phyloP scores from a whole-genome alignment of 257 asterid genomes.

The Salvia splendens region DNA sequence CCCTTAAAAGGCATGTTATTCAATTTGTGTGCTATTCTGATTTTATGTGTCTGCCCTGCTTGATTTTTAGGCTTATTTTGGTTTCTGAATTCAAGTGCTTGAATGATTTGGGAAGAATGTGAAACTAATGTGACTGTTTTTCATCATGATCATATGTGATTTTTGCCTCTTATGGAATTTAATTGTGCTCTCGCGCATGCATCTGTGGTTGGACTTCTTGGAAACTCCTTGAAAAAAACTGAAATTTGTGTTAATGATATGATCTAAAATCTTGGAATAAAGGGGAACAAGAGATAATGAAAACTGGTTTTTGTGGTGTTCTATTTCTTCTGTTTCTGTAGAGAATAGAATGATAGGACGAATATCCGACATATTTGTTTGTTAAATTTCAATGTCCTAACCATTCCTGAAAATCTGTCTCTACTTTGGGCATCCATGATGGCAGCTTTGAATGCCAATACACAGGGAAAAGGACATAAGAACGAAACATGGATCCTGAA shows the following conservation, averaged over 20 bases:
- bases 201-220: neutral
- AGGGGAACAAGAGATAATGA: neutral
- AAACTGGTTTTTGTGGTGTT: neutral
- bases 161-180: neutral
- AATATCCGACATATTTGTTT: neutral
- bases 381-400: neutral
- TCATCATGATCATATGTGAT: neutral
- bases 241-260: neutral
- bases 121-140: neutral
- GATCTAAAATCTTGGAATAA: neutral
- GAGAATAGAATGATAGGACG: constrained; percentile 3
- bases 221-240: neutral
- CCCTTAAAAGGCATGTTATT: neutral
- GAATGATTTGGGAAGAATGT: neutral
- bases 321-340: neutral
- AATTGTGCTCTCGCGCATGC: constrained; percentile 6
- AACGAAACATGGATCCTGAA: neutral
- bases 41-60: neutral
- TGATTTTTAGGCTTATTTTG: neutral
- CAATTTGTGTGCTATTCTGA: neutral
- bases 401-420: constrained; percentile 1
- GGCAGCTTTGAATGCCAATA: neutral
- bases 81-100: neutral
- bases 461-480: neutral
- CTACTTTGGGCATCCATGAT: constrained; percentile 12